Base-by-base conservation (phyloP, 768 basidiomycete species). In the Tricholoma furcatifolium region DNA sequence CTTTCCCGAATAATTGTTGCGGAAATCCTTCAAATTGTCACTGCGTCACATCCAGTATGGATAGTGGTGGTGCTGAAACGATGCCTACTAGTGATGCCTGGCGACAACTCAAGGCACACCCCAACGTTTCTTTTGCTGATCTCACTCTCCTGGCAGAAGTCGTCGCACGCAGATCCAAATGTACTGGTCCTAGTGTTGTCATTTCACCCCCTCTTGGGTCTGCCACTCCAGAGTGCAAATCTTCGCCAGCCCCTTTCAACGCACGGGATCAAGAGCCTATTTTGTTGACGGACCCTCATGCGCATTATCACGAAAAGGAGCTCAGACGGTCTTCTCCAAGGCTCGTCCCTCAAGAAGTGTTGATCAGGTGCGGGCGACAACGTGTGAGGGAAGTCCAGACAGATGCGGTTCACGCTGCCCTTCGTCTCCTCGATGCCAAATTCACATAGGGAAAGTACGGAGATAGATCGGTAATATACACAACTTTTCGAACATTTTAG, bases 61-160 rank as follows among this genome's bases (percentile, higher is more conserved):
- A 30, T 48, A n/a, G 48, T 61, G 36, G n/a, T 14, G 39, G 23
- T n/a, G 51, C 68, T 20, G 82, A 85, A 49, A 84, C 80, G 6
- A 87, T 93, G 32, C 81, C 91, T 17, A 91, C 88, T 51, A 87
- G 86, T 63, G 83, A 85, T 51, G 91, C 91, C 7, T 94, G 92
- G 89, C 81, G 80, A 24, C 84, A 84, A 58, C 75, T 95, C 56
- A 93, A 93, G 70, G 82, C 84, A 10, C 93, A 96, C 68, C 93
- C 93, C 2, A 94, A 93, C 60, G 85, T 90, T 48, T 81, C 85
- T 27, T 93, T 93, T 65, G 82, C 90, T 12, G 91, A 95, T 69
- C 74, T 96, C 47, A 71, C 83, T 2, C 76, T 96, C 48, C 80
- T 96, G 40, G 93, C 93, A 2, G 91, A 92, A 47, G 93, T 96